Base-by-base conservation (phyloP, 495 filamentous ascomycete genomes). In the Cercophora sp. region DNA sequence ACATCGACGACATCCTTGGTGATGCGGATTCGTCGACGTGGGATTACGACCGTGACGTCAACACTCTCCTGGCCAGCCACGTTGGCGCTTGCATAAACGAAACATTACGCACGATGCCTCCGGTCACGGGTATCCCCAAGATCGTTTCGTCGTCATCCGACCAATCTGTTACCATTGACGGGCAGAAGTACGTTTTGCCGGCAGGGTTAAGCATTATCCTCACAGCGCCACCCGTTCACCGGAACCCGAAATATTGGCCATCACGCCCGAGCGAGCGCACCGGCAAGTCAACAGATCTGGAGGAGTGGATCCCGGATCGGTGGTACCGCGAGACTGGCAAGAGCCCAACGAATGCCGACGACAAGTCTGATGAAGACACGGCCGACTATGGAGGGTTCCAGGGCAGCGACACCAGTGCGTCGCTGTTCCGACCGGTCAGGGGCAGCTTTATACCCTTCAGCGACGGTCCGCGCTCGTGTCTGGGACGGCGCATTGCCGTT, bases 391-490 rank as follows among this genome's bases (percentile, higher is more conserved):
- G 79, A 44, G 80, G 79, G 1, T 79, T 74, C 11, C 59, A 73
- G 40, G 79, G 77, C 6, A 67, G 67, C 2, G 80, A 85, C 57
- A 81, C 76, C 11, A 74, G 74, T 23, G 67, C 70, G 29, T 66
- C 68, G 19, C 74, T 82, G 46, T 85, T 79, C 69, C 72, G 76
- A 19, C 85, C 85, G 0, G 70, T 73, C 0, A 72, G 78, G n/a
- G 85, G 86, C 2, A 74, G 81, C 1, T 91, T 77, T 58, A 69
- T 90, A 11, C 85, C 89, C 0, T 92, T 90, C 66, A 83, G 80
- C 41, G 86, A 88, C 22, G 87, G 89, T 1, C 70, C 77, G 26
- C 77, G 81, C 51, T 81, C 84, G 55, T 93, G 85, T 69, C 75
- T 82, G 56, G 88, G 77, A 52, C 77, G 79, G 48, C 79, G 80